Evolutionary conservation across 768 basidiomycete genomes (phyloP).

Genomic region (Russula sp.): DNA sequence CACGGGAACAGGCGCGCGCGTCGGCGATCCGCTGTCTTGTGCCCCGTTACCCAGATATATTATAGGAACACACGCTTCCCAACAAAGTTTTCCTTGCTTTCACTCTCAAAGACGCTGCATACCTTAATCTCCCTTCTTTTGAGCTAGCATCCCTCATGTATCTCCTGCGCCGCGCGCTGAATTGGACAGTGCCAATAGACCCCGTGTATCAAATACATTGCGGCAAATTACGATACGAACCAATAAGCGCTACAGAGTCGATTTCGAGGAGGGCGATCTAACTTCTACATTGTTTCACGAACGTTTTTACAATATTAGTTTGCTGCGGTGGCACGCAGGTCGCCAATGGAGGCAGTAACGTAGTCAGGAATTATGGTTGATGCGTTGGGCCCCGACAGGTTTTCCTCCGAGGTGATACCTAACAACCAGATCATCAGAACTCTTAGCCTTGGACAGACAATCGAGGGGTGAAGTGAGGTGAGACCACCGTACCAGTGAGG

Average conservation of each 20-base stretch:
- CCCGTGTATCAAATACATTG: conserved; percentile 1
- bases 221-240: background rate
- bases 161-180: conserved; percentile 4
- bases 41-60: conserved; percentile 21
- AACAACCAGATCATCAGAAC: conserved; percentile 11
- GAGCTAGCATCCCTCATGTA: conserved; percentile 4
- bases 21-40: conserved; percentile 20
- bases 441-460: background rate
- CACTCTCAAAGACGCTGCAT: background rate
- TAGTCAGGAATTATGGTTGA: conserved; percentile 77
- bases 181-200: conserved; percentile 1
- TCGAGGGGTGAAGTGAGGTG: conserved; percentile 2
- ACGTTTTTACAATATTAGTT: background rate
- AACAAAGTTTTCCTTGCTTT: background rate
- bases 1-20: conserved; percentile 14
- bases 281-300: conserved; percentile 13
- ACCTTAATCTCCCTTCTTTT: conserved; percentile 17
- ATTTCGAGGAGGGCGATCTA: conserved; percentile 13
- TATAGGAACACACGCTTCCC: background rate
- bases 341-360: conserved; percentile 77
- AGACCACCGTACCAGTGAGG: conserved; percentile 63
- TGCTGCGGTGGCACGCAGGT: conserved; percentile 47
- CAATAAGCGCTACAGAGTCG: background rate
- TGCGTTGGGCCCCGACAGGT: conserved; percentile 68
- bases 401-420: conserved; percentile 78